Evolutionary conservation across 169 alveolate species (phyloP).

Genomic region (Eimeria sp.): DNA sequence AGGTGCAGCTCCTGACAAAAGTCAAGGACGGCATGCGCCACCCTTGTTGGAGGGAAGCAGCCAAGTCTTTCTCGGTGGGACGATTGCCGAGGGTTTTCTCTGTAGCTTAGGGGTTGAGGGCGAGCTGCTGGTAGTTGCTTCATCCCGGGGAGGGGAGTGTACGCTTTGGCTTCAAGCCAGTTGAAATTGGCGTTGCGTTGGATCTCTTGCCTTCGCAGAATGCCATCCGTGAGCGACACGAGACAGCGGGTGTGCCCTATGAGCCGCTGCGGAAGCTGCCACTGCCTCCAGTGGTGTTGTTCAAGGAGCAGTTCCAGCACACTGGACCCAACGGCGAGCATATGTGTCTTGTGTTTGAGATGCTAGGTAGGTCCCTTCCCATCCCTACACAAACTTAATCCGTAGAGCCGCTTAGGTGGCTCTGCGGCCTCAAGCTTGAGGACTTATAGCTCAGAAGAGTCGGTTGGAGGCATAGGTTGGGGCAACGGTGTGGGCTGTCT

Average conservation of each 20-base stretch:
- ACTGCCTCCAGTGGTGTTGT: conserved; percentile 93
- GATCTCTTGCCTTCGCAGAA: conserved; percentile 8
- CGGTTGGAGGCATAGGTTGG: neutral
- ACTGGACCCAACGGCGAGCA: conserved; percentile 99
- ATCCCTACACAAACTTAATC: neutral
- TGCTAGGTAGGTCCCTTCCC: conserved; percentile 92
- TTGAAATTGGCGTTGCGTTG: neutral
- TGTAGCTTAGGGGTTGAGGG: neutral
- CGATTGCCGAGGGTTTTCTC: neutral
- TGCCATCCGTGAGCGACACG: conserved; percentile 77
- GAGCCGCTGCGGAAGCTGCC: conserved; percentile 74
- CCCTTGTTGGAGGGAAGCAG: conserved; percentile 85
- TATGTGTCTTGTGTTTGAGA: conserved; percentile 99
- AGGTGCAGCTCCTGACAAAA: conserved; percentile 86
- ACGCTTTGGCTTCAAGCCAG: neutral
- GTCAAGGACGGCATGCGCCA: conserved; percentile 82
- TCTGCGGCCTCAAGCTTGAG: neutral
- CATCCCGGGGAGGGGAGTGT: neutral
- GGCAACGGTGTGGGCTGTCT: neutral
- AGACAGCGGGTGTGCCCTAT: conserved; percentile 56
- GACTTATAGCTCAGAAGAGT: neutral
- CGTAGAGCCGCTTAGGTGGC: neutral
- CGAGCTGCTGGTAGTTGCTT: neutral
- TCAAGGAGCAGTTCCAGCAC: conserved; percentile 96
- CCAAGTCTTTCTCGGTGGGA: conserved; percentile 90